Conservation (phyloP, 1,284 basidiomycete species). For the Fomitopsis pinicola region DNA sequence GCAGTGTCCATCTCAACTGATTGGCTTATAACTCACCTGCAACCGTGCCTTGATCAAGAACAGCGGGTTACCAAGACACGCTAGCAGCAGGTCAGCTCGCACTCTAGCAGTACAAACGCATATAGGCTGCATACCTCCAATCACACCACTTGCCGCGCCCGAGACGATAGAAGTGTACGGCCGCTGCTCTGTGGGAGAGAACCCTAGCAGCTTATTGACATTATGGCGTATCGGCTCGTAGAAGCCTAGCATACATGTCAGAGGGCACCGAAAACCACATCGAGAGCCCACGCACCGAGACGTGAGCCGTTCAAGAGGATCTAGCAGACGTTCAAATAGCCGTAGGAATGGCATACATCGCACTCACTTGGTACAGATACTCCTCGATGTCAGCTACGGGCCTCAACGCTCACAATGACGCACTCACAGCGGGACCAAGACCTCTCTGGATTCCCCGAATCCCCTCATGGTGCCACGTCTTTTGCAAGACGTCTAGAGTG, state of each 20-base stretch:
- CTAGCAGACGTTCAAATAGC: slow-evolving; percentile 35
- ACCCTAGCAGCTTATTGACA: slow-evolving; percentile 70
- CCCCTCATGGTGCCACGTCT: slow-evolving; percentile 92
- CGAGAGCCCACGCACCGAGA: slow-evolving; percentile 54
- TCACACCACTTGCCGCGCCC: slow-evolving; percentile 84
- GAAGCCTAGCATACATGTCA: slow-evolving; percentile 58
- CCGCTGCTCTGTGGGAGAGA: slow-evolving; percentile 59
- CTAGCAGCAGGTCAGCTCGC: neutral
- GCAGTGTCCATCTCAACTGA: neutral
- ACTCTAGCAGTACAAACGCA: neutral
- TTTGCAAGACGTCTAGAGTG: slow-evolving; percentile 81
- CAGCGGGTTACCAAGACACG: slow-evolving; percentile 83
- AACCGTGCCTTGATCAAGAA: slow-evolving; percentile 97
- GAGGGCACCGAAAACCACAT: slow-evolving; percentile 3
- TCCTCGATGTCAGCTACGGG: slow-evolving; percentile 25
- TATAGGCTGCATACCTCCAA: slow-evolving; percentile 66
- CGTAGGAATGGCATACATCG: neutral
- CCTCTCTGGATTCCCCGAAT: slow-evolving; percentile 89
- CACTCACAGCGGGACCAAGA: slow-evolving; percentile 81
- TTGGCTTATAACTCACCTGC: slow-evolving; percentile 57
- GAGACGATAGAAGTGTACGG: slow-evolving; percentile 76
- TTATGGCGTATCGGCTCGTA: slow-evolving; percentile 87
- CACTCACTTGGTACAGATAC: slow-evolving; percentile 85
- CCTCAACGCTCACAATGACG: neutral
- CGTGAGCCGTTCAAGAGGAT: slow-evolving; percentile 93